Evolutionary conservation across 2,329 filamentous ascomycete species (phyloP), one percentile per base, ranked within the genome.

Genomic region (Hypoxylon sp.): DNA sequence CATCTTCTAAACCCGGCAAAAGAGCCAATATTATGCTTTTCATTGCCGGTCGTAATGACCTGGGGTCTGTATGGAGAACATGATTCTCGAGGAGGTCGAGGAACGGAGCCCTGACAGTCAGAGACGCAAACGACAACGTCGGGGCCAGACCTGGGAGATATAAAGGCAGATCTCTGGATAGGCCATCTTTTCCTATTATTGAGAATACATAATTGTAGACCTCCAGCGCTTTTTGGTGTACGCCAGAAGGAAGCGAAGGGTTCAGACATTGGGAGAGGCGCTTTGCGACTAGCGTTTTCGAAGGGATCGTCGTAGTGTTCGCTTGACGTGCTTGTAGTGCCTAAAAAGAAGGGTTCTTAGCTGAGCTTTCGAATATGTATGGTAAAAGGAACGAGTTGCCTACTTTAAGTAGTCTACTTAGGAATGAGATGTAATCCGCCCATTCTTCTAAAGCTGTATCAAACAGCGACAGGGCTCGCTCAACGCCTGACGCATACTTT

Each of bases 361-460:
- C 63, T 70, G 60, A 62, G 13, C 23, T 21, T 57, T 48, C 59
- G 46, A 48, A 55, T 51, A 57, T 64, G 43, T 10, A 48, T 49
- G 17, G 25, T 30, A 49, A 43, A 38, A 32, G 25, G 28, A 25
- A 17, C 25, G 52, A 14, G 36, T 17, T 38, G 55, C 79, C 73
- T 79, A 94, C 93, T 89, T 98, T 98, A 68, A 97, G 85, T 52
- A 99, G 85, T 68, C 93, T 90, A 77, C 93, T 97, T 61, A 99
- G 83, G 79, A 98, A 99, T 17, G 95, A 97, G 76, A 99, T 99
- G 78, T 99, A 99, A 82, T 99, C 96, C 52, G 97, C 96, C 96
- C 96, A 99, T 89, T 99, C 96, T 81, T 98, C 94, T 73, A 98
- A 85, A 30, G 93, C 90, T 14, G 93, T 94, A 78, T 99, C 96